Percentiles rank a stretch among this genome's conserved stretches.
phyloP scores from a whole-genome alignment of 192 early-diverging fungal genomes.

The Coemansia sp. region DNA sequence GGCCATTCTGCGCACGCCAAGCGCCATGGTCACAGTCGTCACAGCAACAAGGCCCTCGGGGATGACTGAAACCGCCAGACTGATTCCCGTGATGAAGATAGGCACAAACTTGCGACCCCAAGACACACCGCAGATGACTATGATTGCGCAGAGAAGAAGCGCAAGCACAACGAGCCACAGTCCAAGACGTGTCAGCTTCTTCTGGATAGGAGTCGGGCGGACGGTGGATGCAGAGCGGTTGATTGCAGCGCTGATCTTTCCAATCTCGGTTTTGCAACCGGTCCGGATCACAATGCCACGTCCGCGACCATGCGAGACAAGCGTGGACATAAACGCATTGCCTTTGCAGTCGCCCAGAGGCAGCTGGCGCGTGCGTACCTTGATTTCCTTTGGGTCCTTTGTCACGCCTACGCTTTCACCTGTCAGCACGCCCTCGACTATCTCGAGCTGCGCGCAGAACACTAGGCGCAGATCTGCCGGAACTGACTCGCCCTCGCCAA shows the following conservation, averaged over 20 bases:
- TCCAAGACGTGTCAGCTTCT: constrained; percentile 77
- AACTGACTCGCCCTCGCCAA: constrained; percentile 84
- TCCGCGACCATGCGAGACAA: constrained; percentile 86
- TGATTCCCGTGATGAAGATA: constrained; percentile 82
- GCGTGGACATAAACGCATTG: constrained; percentile 96
- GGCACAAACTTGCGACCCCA: constrained; percentile 67
- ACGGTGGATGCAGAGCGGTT: constrained; percentile 57
- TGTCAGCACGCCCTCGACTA: constrained; percentile 70
- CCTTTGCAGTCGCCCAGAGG: constrained; percentile 92
- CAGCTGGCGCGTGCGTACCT: constrained; percentile 51
- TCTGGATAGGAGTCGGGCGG: constrained; percentile 67
- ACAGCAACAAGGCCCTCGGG: constrained; percentile 98
- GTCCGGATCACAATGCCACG: constrained; percentile 92
- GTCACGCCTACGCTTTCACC: constrained; percentile 71
- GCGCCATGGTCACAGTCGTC: constrained; percentile 95
- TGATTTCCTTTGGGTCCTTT: constrained; percentile 61
- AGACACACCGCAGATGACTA: constrained; percentile 80
- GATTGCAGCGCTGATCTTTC: constrained; percentile 90
- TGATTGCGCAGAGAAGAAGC: constrained; percentile 74
- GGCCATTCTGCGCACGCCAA: constrained; percentile 96
- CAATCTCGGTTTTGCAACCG: constrained; percentile 88
- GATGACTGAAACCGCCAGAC: constrained; percentile 94
- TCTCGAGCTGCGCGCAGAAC: constrained; percentile 62
- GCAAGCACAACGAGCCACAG: constrained; percentile 82
- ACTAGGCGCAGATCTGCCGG: constrained; percentile 83